phyloP scores from a whole-genome alignment of 2,329 filamentous ascomycete species.

The Lecanicillium sp. region DNA sequence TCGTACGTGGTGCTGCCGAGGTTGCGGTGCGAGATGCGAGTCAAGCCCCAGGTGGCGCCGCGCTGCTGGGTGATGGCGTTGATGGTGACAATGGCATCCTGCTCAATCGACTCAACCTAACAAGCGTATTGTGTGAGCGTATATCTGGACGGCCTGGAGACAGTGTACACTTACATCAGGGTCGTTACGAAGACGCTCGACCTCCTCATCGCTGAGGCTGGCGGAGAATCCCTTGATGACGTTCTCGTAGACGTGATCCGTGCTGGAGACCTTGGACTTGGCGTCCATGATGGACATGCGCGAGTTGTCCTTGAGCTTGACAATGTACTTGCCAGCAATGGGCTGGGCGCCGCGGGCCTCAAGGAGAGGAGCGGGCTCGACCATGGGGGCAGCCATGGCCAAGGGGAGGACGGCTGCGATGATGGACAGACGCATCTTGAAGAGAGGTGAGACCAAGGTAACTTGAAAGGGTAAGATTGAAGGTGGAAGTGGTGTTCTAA shows the following conservation, averaged over 20 bases:
- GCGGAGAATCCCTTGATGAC: slow-evolving; percentile 21
- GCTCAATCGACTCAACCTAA: slow-evolving; percentile 32
- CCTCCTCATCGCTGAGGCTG: slow-evolving; percentile 16
- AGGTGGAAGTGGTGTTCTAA: no score
- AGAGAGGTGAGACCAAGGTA: not conserved
- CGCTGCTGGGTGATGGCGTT: slow-evolving; percentile 23
- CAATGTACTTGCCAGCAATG: slow-evolving; percentile 24
- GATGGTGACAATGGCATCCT: slow-evolving; percentile 28
- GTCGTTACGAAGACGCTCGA: slow-evolving; percentile 18
- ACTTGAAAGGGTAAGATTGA: no score
- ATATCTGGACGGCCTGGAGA: not conserved
- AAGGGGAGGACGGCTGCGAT: slow-evolving; percentile 19
- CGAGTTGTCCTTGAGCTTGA: slow-evolving; percentile 19
- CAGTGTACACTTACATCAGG: slow-evolving; percentile 15
- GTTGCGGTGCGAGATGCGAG: slow-evolving; percentile 27
- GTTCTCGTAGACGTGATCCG: slow-evolving; percentile 20
- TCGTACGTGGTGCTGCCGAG: slow-evolving; percentile 23
- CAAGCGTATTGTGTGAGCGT: not conserved
- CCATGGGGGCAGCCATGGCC: slow-evolving; percentile 14
- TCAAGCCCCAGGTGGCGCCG: slow-evolving; percentile 32
- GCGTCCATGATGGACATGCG: slow-evolving; percentile 14
- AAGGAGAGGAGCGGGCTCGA: slow-evolving; percentile 9
- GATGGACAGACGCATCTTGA: slow-evolving; percentile 20
- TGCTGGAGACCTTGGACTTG: slow-evolving; percentile 14
- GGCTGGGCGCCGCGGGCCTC: slow-evolving; percentile 10